phyloP scores from a whole-genome alignment of 2,329 filamentous ascomycete genomes.

The Ophiostoma ips region DNA sequence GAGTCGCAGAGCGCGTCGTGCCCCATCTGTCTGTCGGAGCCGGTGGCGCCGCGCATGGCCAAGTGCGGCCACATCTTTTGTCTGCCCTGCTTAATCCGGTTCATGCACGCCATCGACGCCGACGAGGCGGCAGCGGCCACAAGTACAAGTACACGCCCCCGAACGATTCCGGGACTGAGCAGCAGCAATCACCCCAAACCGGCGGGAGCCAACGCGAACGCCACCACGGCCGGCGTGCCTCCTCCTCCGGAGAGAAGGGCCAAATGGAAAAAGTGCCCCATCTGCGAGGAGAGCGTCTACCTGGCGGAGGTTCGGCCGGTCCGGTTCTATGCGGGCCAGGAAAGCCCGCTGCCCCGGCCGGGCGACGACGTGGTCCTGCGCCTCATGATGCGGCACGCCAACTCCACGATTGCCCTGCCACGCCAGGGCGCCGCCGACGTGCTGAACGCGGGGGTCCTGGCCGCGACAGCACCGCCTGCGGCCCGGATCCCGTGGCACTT shows the following conservation, averaged over 20 bases:
- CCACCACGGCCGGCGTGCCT: not conserved
- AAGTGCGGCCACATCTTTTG: constrained; percentile 97
- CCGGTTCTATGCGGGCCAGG: constrained; percentile 80
- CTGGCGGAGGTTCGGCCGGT: constrained; percentile 81
- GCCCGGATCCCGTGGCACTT: constrained; percentile 73
- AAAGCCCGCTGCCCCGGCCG: constrained; percentile 63
- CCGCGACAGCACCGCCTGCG: not conserved
- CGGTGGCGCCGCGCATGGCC: constrained; percentile 90
- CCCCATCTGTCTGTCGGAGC: constrained; percentile 86
- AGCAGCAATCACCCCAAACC: not conserved
- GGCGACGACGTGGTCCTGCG: constrained; percentile 83
- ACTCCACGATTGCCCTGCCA: constrained; percentile 77
- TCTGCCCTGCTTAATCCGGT: constrained; percentile 80
- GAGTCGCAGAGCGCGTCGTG: constrained; percentile 81
- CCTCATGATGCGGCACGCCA: constrained; percentile 65
- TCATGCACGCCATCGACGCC: constrained; percentile 72
- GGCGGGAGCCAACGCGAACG: no score
- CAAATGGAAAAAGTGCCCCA: constrained; percentile 82
- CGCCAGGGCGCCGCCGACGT: constrained; percentile 62
- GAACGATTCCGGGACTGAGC: not conserved
- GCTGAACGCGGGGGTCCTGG: constrained; percentile 21
- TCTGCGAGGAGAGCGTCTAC: constrained; percentile 90
- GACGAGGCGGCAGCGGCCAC: constrained; percentile 41
- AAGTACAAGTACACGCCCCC: not conserved
- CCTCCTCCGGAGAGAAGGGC: constrained; percentile 1